These are phyloP conservation scores for Papilionanthe hybrid DNA, from an alignment of 116 monocot genomes.

Conservation along the genomic window DNA sequence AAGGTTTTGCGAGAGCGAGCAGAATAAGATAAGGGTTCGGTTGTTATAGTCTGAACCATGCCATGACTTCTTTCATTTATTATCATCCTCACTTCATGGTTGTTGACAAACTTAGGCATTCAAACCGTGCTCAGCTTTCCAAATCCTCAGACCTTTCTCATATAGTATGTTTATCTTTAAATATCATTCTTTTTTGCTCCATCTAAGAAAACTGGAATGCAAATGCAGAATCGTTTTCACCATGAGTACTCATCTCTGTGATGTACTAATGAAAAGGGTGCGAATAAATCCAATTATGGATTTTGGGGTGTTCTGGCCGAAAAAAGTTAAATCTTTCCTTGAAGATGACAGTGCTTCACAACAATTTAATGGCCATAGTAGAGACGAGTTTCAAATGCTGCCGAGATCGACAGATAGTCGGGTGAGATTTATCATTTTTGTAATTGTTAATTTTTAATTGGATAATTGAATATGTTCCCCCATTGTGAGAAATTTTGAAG, in stretches of 20 bases:
- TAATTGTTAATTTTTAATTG: not conserved
- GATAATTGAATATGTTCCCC: too few species aligned
- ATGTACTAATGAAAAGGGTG: slow-evolving; percentile 37
- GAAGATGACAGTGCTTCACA: slow-evolving; percentile 53
- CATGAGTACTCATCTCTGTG: slow-evolving; percentile 51
- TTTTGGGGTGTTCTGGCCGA: slow-evolving; percentile 85
- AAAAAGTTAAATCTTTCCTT: slow-evolving; percentile 73
- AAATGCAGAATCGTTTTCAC: slow-evolving; percentile 36
- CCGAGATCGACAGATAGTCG: slow-evolving; percentile 23
- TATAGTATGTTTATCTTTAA: too few species aligned
- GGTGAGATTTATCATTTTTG: slow-evolving; percentile 23
- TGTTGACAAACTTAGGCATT: too few species aligned
- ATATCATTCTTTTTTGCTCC: not conserved
- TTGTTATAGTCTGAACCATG: too few species aligned
- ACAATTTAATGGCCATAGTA: slow-evolving; percentile 24
- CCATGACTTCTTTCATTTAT: too few species aligned
- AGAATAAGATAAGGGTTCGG: too few species aligned
- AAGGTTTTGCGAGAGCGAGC: too few species aligned
- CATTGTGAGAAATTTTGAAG: too few species aligned
- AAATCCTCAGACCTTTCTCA: too few species aligned
- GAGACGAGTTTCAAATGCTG: slow-evolving; percentile 13
- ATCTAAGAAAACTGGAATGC: not conserved
- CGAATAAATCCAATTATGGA: slow-evolving; percentile 54
- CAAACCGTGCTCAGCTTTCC: too few species aligned
- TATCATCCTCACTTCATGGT: too few species aligned